Percentiles rank a stretch among this genome's conserved stretches.
Evolutionary conservation across 129 eudicot species (phyloP).

Genomic region (Gnaphalium uliginosum): DNA sequence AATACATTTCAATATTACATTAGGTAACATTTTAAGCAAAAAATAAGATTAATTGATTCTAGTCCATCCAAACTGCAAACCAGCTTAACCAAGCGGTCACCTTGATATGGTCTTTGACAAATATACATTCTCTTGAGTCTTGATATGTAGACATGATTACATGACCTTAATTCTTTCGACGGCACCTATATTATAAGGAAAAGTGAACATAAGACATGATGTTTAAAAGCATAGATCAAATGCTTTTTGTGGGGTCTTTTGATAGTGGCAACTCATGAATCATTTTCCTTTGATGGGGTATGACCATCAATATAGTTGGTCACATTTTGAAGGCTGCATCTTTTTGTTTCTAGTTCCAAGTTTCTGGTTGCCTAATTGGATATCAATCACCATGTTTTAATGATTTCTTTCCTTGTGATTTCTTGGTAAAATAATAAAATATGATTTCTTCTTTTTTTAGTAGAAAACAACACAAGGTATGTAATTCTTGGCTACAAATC

Average conservation of each 20-base stretch:
- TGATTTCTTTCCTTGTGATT: conserved; percentile 14
- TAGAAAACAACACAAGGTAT: no score
- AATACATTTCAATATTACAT: background rate
- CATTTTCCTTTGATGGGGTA: conserved; percentile 13
- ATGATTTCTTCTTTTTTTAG: no score
- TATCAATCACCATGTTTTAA: conserved; percentile 25
- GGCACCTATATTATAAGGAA: background rate
- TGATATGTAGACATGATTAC: background rate
- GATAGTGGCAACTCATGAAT: conserved; percentile 12
- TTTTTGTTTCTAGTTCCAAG: conserved; percentile 27
- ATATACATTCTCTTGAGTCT: no score
- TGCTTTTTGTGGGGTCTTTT: conserved; percentile 21
- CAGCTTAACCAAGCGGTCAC: background rate
- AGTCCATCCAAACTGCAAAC: background rate
- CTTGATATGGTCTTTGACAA: background rate
- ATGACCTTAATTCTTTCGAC: background rate
- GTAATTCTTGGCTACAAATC: no score
- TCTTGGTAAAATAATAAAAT: background rate
- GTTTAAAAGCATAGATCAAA: background rate
- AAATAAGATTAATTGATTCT: no score
- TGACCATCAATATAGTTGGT: conserved; percentile 25
- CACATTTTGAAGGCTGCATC: conserved; percentile 28
- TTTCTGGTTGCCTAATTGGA: conserved; percentile 13
- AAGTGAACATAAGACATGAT: background rate
- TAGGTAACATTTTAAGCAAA: background rate